Conservation (phyloP, 352 stramenopile genomes). For the Phytophthora citrophthora region DNA sequence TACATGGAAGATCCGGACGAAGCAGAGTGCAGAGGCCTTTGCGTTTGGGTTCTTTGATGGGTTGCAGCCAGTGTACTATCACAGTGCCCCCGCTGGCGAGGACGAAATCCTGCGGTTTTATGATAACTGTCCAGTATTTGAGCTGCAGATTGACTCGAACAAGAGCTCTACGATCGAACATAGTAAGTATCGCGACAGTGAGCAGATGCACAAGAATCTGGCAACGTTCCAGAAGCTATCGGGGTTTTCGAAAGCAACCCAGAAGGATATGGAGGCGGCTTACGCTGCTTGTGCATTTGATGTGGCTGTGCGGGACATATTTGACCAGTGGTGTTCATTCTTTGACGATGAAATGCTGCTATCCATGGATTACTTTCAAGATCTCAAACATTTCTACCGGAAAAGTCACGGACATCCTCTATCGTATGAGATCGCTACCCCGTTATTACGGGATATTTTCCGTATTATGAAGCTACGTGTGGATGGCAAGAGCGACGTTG, state of each 20-base stretch:
- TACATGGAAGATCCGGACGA: constrained; percentile 85
- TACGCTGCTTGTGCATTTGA: constrained; percentile 87
- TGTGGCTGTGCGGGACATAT: constrained; percentile 52
- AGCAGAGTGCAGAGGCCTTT: constrained; percentile 79
- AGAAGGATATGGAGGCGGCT: constrained; percentile 77
- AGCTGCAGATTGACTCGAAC: constrained; percentile 65
- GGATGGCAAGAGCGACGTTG: constrained; percentile 37
- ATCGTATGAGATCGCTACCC: constrained; percentile 76
- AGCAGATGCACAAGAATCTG: constrained; percentile 63
- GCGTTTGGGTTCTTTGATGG: constrained; percentile 76
- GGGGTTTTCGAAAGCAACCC: constrained; percentile 25
- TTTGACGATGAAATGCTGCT: constrained; percentile 70
- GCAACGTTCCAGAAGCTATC: constrained; percentile 46
- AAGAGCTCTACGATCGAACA: constrained; percentile 65
- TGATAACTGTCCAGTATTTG: constrained; percentile 80
- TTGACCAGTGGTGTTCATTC: constrained; percentile 72
- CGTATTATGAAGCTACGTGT: constrained; percentile 55
- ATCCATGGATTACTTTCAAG: constrained; percentile 88
- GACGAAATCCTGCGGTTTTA: constrained; percentile 83
- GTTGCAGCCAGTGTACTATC: constrained; percentile 64
- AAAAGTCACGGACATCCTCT: constrained; percentile 81
- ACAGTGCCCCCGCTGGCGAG: constrained; percentile 49
- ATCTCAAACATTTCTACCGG: constrained; percentile 89
- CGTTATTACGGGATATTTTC: constrained; percentile 73
- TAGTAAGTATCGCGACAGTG: constrained; percentile 51